Conservation (phyloP, 1,284 basidiomycete genomes). For the Rhodotorula sp. region DNA sequence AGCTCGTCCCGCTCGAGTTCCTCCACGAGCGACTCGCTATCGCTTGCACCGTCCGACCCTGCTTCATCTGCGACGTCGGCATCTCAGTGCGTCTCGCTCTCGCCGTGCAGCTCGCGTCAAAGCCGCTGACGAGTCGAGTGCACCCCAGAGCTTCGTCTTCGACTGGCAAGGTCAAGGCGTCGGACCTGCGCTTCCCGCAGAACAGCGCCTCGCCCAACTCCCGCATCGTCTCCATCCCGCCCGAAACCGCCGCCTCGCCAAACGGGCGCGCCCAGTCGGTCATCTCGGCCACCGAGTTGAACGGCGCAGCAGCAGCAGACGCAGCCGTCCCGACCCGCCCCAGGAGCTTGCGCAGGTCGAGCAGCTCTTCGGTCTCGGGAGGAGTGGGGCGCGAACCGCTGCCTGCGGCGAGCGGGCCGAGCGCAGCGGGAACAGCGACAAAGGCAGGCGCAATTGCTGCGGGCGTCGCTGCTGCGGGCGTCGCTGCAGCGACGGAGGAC, state of each 20-base stretch:
- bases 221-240: conserved; percentile 26
- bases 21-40: conserved; percentile 1
- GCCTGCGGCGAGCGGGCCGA: not conserved
- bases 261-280: not conserved
- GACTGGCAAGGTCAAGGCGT: conserved; percentile 21
- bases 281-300: not conserved
- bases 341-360: not conserved
- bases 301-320: not conserved
- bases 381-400: not conserved
- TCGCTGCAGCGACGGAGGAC: not conserved
- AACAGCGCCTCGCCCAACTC: conserved; percentile 31
- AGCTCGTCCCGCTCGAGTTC: not conserved
- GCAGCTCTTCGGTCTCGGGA: not conserved
- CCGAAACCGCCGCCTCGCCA: not conserved
- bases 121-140: not conserved
- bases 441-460: not conserved
- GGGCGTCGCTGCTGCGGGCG: not conserved
- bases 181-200: conserved; percentile 22
- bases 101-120: not conserved
- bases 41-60: not conserved
- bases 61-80: not conserved
- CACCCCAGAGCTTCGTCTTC: not conserved
- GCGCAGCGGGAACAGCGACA: not conserved
- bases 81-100: not conserved
- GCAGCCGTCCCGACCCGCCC: not conserved